Evolutionary conservation across 495 filamentous ascomycete species (phyloP).

Genomic region (Penicillium subrubescens): DNA sequence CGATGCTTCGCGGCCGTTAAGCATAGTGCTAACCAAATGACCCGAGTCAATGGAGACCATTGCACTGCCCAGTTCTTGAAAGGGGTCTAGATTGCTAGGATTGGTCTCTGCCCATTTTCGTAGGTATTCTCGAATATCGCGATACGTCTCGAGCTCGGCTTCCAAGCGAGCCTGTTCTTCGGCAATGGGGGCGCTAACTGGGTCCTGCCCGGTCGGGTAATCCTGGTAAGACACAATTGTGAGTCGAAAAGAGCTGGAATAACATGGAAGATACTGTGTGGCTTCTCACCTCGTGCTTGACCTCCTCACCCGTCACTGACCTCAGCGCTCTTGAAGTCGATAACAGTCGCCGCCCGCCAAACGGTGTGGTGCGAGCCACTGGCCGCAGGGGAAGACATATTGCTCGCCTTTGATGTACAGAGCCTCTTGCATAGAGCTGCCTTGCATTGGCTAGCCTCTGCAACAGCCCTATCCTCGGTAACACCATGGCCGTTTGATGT

Average conservation of each 20-base stretch:
- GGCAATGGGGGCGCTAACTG: constrained; percentile 12
- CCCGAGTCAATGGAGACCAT: constrained; percentile 8
- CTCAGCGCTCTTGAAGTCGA: constrained; percentile 16
- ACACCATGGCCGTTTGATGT: constrained; percentile 28
- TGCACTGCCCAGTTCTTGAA: constrained; percentile 28
- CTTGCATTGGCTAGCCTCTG: constrained; percentile 20
- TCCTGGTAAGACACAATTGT: background rate
- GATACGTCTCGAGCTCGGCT: constrained; percentile 39
- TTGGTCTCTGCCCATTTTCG: constrained; percentile 52
- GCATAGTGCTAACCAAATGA: constrained; percentile 37
- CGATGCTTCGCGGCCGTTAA: constrained; percentile 42
- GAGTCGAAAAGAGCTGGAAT: background rate
- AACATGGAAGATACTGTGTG: background rate
- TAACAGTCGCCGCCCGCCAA: constrained; percentile 10
- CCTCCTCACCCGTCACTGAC: background rate
- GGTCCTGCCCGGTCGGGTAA: constrained; percentile 13
- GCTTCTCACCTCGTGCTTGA: constrained; percentile 14
- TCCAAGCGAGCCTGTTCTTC: constrained; percentile 32
- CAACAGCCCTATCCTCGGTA: constrained; percentile 26
- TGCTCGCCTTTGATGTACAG: constrained; percentile 5
- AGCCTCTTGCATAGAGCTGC: constrained; percentile 6
- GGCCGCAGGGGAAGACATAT: background rate
- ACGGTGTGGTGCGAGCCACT: background rate
- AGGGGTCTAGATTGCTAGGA: constrained; percentile 37
- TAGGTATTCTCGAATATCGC: constrained; percentile 54